Evolutionary conservation across 2,329 filamentous ascomycete genomes (phyloP).

Genomic region (Lizonia empirigonia): DNA sequence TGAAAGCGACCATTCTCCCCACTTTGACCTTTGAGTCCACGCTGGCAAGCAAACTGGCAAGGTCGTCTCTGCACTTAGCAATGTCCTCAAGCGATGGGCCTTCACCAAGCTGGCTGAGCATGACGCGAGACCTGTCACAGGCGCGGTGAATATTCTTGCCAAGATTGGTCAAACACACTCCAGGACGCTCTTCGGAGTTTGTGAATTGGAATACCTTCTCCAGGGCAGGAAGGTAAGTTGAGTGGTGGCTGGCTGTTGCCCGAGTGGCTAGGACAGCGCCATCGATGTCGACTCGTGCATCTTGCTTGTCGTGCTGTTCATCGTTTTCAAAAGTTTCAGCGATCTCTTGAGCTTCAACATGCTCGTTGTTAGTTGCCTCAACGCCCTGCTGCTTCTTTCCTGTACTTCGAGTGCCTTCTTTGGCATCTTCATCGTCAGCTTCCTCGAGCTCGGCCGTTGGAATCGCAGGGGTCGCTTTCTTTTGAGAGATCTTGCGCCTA

Average conservation of each 20-base stretch:
- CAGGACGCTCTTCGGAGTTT: constrained; percentile 21
- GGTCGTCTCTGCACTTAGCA: background rate
- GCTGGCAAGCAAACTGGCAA: constrained; percentile 17
- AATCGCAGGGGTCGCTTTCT: background rate
- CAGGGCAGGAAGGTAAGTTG: constrained; percentile 8
- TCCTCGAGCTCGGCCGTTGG: background rate
- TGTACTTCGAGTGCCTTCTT: background rate
- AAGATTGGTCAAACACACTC: constrained; percentile 25
- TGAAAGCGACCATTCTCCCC: constrained; percentile 23
- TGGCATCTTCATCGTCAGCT: background rate
- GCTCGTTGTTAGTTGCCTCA: no score
- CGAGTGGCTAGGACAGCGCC: background rate
- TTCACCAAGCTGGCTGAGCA: background rate
- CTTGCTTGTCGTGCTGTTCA: background rate
- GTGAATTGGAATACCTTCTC: constrained; percentile 32
- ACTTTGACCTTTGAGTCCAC: background rate
- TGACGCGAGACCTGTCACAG: constrained; percentile 19
- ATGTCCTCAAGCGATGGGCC: constrained; percentile 18
- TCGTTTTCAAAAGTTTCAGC: background rate
- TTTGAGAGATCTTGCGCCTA: background rate
- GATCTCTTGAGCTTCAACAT: background rate
- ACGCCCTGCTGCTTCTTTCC: background rate
- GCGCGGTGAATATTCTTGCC: constrained; percentile 18
- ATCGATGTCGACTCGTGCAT: background rate
- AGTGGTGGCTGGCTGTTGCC: background rate